phyloP scores from a whole-genome alignment of 345 rosid genomes.

The Eucalyptus regnans region DNA sequence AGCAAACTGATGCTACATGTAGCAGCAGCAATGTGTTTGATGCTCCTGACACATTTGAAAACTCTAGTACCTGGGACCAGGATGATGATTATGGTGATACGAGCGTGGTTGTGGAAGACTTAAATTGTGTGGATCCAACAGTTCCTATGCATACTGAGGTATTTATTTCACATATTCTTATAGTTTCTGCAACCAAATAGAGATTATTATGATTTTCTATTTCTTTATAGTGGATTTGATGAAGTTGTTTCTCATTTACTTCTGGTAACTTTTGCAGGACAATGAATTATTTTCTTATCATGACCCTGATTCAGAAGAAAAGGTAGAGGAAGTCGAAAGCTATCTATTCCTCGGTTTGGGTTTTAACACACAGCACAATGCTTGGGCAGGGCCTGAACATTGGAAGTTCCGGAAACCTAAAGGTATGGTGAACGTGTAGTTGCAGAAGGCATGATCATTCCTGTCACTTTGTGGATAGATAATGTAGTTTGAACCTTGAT shows the following conservation, averaged over 20 bases:
- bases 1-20: constrained; percentile 18
- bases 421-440: constrained; percentile 24
- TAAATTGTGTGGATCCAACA: constrained; percentile 27
- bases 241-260: not conserved
- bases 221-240: not conserved
- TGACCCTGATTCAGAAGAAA: constrained; percentile 33
- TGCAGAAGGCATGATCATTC: not conserved
- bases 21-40: constrained; percentile 27
- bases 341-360: constrained; percentile 65
- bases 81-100: constrained; percentile 48
- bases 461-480: not conserved
- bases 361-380: constrained; percentile 58
- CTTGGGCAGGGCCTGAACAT: constrained; percentile 99
- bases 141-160: constrained; percentile 58
- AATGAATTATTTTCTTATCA: constrained; percentile 28
- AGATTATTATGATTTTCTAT: not conserved
- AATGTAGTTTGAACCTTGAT: not conserved
- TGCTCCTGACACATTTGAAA: constrained; percentile 34
- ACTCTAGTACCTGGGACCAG: constrained; percentile 28
- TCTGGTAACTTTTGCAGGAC: constrained; percentile 29
- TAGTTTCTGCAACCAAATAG: not conserved
- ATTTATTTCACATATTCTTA: not conserved
- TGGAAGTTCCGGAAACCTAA: constrained; percentile 81
- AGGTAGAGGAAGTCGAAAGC: constrained; percentile 48
- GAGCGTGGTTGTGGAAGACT: constrained; percentile 30